Conservation (phyloP, 495 filamentous ascomycete species). For the Friedmanniomyces simplex region DNA sequence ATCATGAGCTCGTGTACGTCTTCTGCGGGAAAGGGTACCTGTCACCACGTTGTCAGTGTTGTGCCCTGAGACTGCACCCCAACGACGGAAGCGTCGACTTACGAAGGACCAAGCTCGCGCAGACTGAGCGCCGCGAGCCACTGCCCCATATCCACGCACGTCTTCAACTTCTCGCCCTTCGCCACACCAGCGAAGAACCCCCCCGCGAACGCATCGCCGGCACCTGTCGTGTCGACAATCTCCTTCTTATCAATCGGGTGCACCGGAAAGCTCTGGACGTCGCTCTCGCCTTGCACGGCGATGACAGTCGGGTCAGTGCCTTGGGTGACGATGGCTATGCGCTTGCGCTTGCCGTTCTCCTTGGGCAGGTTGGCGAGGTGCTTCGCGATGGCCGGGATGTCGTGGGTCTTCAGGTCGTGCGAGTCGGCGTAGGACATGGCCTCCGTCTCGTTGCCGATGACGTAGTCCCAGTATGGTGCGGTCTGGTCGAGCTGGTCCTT, state of each 20-base stretch:
- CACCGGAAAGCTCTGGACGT: slow-evolving; percentile 67
- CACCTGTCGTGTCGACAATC: slow-evolving; percentile 93
- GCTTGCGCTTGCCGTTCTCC: slow-evolving; percentile 67
- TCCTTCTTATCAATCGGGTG: slow-evolving; percentile 58
- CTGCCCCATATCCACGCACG: slow-evolving; percentile 76
- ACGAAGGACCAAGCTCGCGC: slow-evolving; percentile 91
- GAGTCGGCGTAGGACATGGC: slow-evolving; percentile 73
- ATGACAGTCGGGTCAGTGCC: slow-evolving; percentile 82
- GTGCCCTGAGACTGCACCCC: not conserved
- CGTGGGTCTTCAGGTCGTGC: slow-evolving; percentile 56
- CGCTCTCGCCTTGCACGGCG: slow-evolving; percentile 55
- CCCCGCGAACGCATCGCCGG: slow-evolving; percentile 92
- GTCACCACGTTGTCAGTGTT: slow-evolving; percentile 9
- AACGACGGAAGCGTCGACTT: slow-evolving; percentile 35
- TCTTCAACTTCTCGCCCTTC: slow-evolving; percentile 64
- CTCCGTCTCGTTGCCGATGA: slow-evolving; percentile 96
- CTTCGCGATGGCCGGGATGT: slow-evolving; percentile 80
- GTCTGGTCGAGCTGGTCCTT: slow-evolving; percentile 84
- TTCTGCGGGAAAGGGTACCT: slow-evolving; percentile 81
- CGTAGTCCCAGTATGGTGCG: slow-evolving; percentile 85
- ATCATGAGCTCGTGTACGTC: slow-evolving; percentile 42
- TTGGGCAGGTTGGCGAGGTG: slow-evolving; percentile 79
- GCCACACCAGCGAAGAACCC: slow-evolving; percentile 86
- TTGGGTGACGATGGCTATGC: slow-evolving; percentile 86
- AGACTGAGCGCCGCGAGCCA: slow-evolving; percentile 92